Conservation (phyloP, 176 grass and related monocot species). For the Puccinellia tenuiflora region DNA sequence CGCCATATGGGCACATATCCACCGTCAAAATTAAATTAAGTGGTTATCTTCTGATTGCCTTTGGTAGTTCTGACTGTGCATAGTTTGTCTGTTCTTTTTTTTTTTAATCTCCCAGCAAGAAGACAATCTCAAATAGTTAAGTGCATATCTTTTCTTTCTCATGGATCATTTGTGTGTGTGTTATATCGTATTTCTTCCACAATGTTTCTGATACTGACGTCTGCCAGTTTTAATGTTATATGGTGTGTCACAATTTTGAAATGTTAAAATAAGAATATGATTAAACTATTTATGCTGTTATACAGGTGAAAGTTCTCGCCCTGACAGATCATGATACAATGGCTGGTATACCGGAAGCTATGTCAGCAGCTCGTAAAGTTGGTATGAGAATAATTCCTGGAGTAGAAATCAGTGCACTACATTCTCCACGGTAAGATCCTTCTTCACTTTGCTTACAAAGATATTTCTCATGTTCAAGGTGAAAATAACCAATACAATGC, state of each 20-base stretch:
- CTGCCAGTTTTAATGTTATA: background rate
- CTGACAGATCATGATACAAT: constrained; percentile 96
- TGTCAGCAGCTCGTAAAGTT: constrained; percentile 56
- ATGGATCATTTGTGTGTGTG: background rate
- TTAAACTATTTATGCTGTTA: constrained; percentile 12
- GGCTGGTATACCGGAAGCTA: constrained; percentile 80
- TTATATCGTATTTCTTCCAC: background rate
- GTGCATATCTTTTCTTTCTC: background rate
- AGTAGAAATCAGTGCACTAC: constrained; percentile 83
- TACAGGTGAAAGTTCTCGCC: constrained; percentile 92
- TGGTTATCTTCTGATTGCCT: background rate
- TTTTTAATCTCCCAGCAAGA: background rate
- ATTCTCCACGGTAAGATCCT: constrained; percentile 56
- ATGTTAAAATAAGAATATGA: constrained; percentile 22
- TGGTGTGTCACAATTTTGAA: background rate
- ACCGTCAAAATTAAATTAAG: background rate
- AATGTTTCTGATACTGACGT: background rate
- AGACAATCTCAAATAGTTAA: background rate
- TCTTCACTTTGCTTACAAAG: background rate
- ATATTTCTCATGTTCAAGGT: background rate
- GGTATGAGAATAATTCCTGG: constrained; percentile 93
- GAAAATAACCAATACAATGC: background rate
- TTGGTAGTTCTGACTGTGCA: background rate
- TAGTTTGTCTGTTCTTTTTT: background rate
- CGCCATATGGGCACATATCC: background rate